phyloP scores from a whole-genome alignment of 2,329 filamentous ascomycete species.

The Camillea tinctor region DNA sequence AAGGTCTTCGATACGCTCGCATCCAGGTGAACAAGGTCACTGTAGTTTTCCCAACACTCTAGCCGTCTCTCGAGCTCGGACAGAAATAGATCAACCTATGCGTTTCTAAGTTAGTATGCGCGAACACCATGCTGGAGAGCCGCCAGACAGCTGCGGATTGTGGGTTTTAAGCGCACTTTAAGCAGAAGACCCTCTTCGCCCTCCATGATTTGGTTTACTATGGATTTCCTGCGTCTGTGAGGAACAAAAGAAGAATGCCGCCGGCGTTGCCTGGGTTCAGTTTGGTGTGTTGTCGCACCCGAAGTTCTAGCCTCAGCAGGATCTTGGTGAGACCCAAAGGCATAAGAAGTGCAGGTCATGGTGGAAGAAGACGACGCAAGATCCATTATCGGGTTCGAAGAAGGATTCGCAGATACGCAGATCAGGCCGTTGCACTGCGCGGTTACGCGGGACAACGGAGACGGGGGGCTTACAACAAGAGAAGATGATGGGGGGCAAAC shows the following conservation, averaged over 20 bases:
- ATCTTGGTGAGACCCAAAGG: constrained; percentile 34
- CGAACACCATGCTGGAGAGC: not conserved
- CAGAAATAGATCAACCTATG: constrained; percentile 74
- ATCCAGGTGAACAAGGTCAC: constrained; percentile 74
- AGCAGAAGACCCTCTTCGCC: constrained; percentile 61
- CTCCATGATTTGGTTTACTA: constrained; percentile 61
- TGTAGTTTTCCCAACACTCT: constrained; percentile 85
- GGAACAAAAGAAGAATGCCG: constrained; percentile 59
- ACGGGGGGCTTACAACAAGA: too few species aligned
- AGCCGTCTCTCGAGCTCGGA: constrained; percentile 82
- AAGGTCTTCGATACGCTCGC: constrained; percentile 82
- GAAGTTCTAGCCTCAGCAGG: constrained; percentile 38
- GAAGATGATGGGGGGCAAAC: too few species aligned
- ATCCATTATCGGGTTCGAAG: constrained; percentile 7
- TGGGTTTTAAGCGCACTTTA: constrained; percentile 42
- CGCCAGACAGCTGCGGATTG: not conserved
- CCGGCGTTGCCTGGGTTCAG: constrained; percentile 40
- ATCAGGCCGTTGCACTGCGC: constrained; percentile 19
- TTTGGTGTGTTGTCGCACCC: constrained; percentile 37
- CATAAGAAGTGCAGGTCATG: constrained; percentile 33
- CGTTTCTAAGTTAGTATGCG: constrained; percentile 2
- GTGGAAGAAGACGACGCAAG: constrained; percentile 14
- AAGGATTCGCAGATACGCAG: not conserved
- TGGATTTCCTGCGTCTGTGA: constrained; percentile 52
- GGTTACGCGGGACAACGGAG: too few species aligned